These are phyloP conservation scores for Hsuehochloa calcarea DNA, from an alignment of 176 grass and related monocot species.

Conservation along the genomic window DNA sequence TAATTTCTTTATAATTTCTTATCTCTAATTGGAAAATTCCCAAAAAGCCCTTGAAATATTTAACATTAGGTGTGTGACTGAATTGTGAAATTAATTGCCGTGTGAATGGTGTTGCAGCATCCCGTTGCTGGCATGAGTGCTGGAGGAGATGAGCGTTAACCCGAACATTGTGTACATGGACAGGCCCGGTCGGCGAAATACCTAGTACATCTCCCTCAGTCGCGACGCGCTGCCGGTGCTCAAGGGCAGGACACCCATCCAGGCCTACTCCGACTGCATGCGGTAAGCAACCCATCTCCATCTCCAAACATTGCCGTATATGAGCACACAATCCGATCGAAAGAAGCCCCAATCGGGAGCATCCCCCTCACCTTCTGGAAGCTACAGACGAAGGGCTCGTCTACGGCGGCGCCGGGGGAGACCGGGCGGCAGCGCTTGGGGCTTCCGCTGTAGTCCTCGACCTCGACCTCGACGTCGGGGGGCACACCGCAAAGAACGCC, in stretches of 20 bases:
- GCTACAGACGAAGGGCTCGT: no score
- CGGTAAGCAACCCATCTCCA: slow-evolving; percentile 39
- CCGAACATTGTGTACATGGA: slow-evolving; percentile 87
- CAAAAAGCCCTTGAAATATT: no score
- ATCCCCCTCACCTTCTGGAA: no score
- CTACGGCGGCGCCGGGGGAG: no score
- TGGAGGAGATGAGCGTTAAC: slow-evolving; percentile 69
- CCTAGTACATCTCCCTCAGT: slow-evolving; percentile 89
- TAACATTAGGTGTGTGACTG: not conserved
- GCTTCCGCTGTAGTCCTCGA: no score
- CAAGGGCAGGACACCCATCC: slow-evolving; percentile 77
- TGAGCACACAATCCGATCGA: no score
- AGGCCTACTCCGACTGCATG: slow-evolving; percentile 94
- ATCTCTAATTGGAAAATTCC: no score
- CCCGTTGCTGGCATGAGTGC: slow-evolving; percentile 75
- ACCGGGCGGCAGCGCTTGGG: no score
- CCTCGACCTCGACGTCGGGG: no score
- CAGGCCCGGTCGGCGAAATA: slow-evolving; percentile 74
- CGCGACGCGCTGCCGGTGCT: slow-evolving; percentile 81
- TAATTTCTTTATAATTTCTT: no score
- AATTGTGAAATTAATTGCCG: slow-evolving; percentile 4
- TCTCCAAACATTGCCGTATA: not conserved
- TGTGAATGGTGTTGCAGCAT: slow-evolving; percentile 54
- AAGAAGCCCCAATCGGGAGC: no score
- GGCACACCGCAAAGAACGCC: no score